These are phyloP conservation scores for Aspergillus spinulosporus DNA, from an alignment of 2,329 filamentous ascomycete species.

Conservation along the genomic window DNA sequence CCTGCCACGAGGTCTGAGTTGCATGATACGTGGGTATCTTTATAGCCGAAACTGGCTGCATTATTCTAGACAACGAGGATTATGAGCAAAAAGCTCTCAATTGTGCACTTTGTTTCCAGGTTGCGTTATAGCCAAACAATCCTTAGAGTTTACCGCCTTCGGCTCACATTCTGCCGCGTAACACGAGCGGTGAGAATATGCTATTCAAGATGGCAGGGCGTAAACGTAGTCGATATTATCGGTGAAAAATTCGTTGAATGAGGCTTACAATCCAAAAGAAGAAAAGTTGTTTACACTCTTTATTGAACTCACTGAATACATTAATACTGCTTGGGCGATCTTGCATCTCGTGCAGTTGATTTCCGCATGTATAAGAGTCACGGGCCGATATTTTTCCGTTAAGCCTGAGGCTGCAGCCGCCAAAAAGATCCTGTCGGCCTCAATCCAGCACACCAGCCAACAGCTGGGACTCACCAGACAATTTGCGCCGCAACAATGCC, in stretches of 20 bases:
- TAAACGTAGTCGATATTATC: too few relatives aligned
- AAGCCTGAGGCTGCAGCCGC: slow-evolving; percentile 9
- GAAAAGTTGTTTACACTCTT: too few relatives aligned
- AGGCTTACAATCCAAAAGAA: too few relatives aligned
- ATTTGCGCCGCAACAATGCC: slow-evolving; percentile 27
- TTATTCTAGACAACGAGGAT: neutral
- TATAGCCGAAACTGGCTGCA: neutral
- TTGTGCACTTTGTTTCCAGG: neutral
- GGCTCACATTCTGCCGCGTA: neutral
- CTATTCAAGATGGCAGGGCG: too few relatives aligned
- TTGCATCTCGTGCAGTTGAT: too few relatives aligned
- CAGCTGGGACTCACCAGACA: slow-evolving; percentile 1
- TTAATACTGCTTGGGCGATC: too few relatives aligned
- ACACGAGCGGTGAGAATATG: too few relatives aligned
- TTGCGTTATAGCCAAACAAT: neutral
- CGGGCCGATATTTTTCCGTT: slow-evolving; percentile 12
- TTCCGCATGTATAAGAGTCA: neutral
- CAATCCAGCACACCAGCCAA: slow-evolving; percentile 4
- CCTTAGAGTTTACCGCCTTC: neutral
- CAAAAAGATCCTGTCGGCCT: slow-evolving; percentile 13
- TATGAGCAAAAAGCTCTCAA: neutral
- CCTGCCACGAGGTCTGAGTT: slow-evolving; percentile 21
- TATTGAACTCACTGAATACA: too few relatives aligned
- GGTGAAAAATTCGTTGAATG: too few relatives aligned
- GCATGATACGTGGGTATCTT: slow-evolving; percentile 24